Conservation (phyloP, 306 rosid species). For the Corylus americana region DNA sequence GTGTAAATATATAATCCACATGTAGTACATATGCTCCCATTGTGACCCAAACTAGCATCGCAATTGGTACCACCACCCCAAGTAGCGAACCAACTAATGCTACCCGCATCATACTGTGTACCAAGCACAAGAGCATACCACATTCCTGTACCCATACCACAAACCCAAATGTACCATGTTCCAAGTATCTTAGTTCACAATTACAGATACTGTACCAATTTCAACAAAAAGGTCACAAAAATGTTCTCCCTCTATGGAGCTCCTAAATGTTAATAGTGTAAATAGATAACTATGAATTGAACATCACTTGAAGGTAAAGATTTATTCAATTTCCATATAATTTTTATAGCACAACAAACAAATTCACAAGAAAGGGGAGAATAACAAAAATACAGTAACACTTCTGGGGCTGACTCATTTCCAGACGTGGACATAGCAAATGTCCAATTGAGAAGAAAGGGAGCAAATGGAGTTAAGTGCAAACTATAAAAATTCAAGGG, state of each 20-base stretch:
- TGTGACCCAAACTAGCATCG: too few species aligned
- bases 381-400: neutral
- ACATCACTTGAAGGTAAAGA: neutral
- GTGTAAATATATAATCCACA: neutral
- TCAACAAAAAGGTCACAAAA: too few species aligned
- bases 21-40: neutral
- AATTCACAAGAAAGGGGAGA: too few species aligned
- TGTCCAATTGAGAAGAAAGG: neutral
- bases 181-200: neutral
- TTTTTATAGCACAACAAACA: neutral
- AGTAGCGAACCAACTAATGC: neutral
- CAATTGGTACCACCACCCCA: neutral
- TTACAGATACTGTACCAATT: neutral
- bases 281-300: neutral
- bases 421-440: neutral
- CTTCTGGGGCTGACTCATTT: neutral
- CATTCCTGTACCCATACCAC: neutral
- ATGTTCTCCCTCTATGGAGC: neutral
- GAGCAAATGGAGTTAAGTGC: neutral
- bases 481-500: slow-evolving; percentile 1
- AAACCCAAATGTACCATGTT: neutral
- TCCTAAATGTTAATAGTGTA: neutral
- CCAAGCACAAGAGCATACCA: neutral
- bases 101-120: neutral
- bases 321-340: neutral